Percentiles rank a stretch among this genome's conserved stretches.
phyloP scores from a whole-genome alignment of 139 green algal species.

The Trebouxia sp. region DNA sequence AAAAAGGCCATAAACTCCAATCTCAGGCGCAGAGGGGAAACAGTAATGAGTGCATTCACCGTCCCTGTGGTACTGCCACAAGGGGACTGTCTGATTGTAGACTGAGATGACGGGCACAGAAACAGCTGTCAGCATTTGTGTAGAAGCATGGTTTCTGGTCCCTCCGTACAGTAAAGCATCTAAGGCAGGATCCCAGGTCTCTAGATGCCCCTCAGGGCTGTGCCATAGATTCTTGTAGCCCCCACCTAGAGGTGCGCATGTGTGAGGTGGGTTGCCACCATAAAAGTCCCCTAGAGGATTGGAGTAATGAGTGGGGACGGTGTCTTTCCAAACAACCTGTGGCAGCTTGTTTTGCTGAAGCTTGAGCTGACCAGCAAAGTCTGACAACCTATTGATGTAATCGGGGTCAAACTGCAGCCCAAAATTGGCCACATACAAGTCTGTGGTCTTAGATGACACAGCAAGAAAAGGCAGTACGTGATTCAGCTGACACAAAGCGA shows the following conservation, averaged over 20 bases:
- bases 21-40: constrained; percentile 17
- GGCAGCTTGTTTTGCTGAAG: constrained; percentile 1
- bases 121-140: background rate
- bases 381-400: constrained; percentile 9
- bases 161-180: background rate
- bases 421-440: constrained; percentile 15
- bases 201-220: constrained; percentile 6
- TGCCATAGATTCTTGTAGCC: constrained; percentile 19
- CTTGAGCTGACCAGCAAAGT: constrained; percentile 15
- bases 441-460: background rate
- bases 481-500: background rate
- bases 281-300: constrained; percentile 8
- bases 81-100: background rate
- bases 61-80: constrained; percentile 20
- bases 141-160: background rate
- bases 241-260: background rate
- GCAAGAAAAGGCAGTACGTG: constrained; percentile 17
- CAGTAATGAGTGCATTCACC: constrained; percentile 15
- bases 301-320: constrained; percentile 3
- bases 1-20: constrained; percentile 8
- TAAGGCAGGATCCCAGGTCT: constrained; percentile 4
- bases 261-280: background rate
- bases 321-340: constrained; percentile 5
- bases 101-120: constrained; percentile 6
- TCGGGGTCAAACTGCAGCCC: constrained; percentile 10